phyloP scores from a whole-genome alignment of 2,329 filamentous ascomycete genomes.

The Paracorniculantispora psalliotae region DNA sequence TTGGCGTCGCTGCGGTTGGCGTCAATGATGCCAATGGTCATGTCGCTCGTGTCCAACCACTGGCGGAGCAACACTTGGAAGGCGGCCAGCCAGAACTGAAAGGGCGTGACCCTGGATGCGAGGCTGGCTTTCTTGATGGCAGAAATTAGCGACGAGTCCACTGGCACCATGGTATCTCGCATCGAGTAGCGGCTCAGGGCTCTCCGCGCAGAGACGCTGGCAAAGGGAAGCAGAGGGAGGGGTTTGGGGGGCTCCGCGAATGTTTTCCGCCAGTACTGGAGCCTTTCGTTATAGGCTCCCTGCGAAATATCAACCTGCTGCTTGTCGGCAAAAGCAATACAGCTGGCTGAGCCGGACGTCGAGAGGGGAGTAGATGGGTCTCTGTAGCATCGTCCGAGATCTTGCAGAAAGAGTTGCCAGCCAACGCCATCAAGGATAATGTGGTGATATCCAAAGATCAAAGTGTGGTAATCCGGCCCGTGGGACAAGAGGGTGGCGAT shows the following conservation, averaged over 20 bases:
- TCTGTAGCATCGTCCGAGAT: constrained; percentile 26
- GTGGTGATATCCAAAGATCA: constrained; percentile 43
- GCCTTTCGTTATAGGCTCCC: too few relatives aligned
- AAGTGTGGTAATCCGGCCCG: constrained; percentile 29
- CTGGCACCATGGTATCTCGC: too few relatives aligned
- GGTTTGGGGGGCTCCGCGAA: too few relatives aligned
- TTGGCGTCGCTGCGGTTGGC: constrained; percentile 35
- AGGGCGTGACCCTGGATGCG: constrained; percentile 24
- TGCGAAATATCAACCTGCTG: constrained; percentile 27
- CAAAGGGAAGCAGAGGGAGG: too few relatives aligned
- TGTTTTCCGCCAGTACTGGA: too few relatives aligned
- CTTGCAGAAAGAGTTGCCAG: constrained; percentile 36
- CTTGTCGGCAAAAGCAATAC: constrained; percentile 22
- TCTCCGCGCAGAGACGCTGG: background rate
- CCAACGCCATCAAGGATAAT: constrained; percentile 47
- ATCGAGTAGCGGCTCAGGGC: too few relatives aligned
- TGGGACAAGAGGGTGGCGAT: too few relatives aligned
- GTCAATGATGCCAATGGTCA: constrained; percentile 45
- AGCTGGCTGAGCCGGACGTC: too few relatives aligned
- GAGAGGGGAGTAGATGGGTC: too few relatives aligned
- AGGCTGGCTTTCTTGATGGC: constrained; percentile 22
- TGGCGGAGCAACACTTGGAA: constrained; percentile 33
- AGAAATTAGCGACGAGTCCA: constrained; percentile 15
- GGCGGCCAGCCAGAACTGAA: constrained; percentile 42
- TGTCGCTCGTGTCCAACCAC: constrained; percentile 29